These are phyloP conservation scores for Gardenia jasminoides DNA, from an alignment of 257 asterid species.

Conservation along the genomic window DNA sequence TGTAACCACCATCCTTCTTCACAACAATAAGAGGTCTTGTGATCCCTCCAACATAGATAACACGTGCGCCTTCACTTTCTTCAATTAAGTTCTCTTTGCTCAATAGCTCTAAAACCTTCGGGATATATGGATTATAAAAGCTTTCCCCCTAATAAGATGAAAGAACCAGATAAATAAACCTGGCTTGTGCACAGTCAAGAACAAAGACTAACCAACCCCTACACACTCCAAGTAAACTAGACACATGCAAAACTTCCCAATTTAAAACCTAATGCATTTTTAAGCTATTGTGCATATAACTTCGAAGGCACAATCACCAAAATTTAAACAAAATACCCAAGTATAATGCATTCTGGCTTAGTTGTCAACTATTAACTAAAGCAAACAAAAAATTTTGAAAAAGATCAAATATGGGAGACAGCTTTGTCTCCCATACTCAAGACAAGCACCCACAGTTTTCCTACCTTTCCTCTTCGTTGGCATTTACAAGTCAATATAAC, in stretches of 20 bases:
- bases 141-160: slow-evolving; percentile 72
- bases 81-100: slow-evolving; percentile 60
- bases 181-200: neutral
- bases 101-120: slow-evolving; percentile 58
- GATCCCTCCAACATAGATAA: slow-evolving; percentile 81
- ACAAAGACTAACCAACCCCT: neutral
- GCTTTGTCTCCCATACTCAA: neutral
- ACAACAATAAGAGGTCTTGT: slow-evolving; percentile 82
- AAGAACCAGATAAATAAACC: slow-evolving; percentile 2
- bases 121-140: slow-evolving; percentile 85
- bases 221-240: neutral
- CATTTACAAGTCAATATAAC: neutral
- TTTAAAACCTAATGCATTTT: neutral
- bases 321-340: neutral
- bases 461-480: neutral
- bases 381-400: neutral
- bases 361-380: neutral
- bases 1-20: slow-evolving; percentile 91
- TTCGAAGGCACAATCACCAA: too few species aligned
- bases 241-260: neutral
- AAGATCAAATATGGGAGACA: neutral
- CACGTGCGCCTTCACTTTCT: slow-evolving; percentile 96
- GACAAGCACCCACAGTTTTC: neutral
- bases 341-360: neutral
- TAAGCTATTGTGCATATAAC: neutral